Conservation (phyloP, 208 protist genomes). For the Leishmania guyanensis region DNA sequence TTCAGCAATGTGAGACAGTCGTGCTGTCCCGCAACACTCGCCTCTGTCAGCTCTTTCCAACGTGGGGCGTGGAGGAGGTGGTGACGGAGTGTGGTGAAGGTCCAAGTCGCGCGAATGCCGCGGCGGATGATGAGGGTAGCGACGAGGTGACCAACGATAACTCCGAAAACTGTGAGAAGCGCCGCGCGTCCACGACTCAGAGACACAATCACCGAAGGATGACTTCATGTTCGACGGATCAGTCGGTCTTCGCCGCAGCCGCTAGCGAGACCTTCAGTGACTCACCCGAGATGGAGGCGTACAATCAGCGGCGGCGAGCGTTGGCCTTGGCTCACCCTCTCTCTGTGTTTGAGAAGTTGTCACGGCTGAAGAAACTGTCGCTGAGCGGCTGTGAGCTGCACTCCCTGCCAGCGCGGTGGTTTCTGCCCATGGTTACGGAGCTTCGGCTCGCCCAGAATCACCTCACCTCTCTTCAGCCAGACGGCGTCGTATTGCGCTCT, state of each 20-base stretch:
- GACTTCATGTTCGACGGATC: neutral
- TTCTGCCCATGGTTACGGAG: constrained; percentile 78
- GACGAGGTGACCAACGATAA: neutral
- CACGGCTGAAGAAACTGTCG: constrained; percentile 76
- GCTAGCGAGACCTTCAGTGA: constrained; percentile 8
- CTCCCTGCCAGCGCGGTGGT: constrained; percentile 72
- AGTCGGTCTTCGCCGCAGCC: neutral
- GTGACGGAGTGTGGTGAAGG: constrained; percentile 1
- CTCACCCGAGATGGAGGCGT: constrained; percentile 2
- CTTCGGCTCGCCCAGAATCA: constrained; percentile 77
- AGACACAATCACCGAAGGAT: neutral
- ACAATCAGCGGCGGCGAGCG: constrained; percentile 6
- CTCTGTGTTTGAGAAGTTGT: constrained; percentile 70
- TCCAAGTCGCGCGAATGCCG: constrained; percentile 5
- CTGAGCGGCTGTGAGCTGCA: constrained; percentile 71
- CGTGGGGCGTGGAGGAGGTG: constrained; percentile 11
- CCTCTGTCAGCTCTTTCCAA: constrained; percentile 40
- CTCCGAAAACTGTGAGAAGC: neutral
- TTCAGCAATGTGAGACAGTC: constrained; percentile 66
- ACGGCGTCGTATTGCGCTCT: constrained; percentile 81
- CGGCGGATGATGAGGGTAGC: constrained; percentile 15
- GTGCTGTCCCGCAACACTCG: constrained; percentile 76
- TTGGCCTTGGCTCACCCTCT: constrained; percentile 46
- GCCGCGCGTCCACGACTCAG: neutral
- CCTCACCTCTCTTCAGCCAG: constrained; percentile 67